Conservation (phyloP, 495 filamentous ascomycete species). For the Neurospora tetrasperma region DNA sequence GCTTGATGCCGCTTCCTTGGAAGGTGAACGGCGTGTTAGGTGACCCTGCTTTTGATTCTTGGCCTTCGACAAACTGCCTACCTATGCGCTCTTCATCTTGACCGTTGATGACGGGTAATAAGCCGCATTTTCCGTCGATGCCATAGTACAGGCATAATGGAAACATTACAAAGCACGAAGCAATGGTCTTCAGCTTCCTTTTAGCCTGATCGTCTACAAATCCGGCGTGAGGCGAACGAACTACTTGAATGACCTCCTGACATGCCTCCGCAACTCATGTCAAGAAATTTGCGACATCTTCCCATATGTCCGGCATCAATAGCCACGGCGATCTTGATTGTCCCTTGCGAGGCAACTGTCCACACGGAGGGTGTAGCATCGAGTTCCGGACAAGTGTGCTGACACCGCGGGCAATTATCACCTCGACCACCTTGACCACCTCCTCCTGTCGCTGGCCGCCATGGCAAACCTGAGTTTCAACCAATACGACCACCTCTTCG, state of each 20-base stretch:
- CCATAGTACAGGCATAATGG: not conserved
- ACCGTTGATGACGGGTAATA: not conserved
- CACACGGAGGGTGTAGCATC: slow-evolving; percentile 23
- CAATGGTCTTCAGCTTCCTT: not conserved
- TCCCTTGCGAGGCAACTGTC: slow-evolving; percentile 23
- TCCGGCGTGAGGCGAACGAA: not conserved
- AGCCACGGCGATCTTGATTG: slow-evolving; percentile 20
- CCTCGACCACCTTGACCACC: slow-evolving; percentile 5
- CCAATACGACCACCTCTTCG: not conserved
- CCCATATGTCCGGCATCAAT: not conserved
- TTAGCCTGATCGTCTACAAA: not conserved
- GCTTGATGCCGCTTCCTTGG: not conserved
- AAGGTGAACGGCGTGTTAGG: not conserved
- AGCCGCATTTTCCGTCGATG: not conserved
- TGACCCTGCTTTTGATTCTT: not conserved
- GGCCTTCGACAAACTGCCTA: not conserved
- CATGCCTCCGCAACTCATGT: not conserved
- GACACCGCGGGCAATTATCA: slow-evolving; percentile 12
- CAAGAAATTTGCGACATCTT: not conserved
- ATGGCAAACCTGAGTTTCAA: not conserved
- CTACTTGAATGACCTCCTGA: not conserved
- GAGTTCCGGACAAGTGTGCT: slow-evolving; percentile 15
- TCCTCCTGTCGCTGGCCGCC: slow-evolving; percentile 4
- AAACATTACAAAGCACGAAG: not conserved
- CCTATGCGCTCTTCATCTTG: not conserved